A percentile compares a stretch with the other conserved stretches of the same genome.
phyloP scores from a whole-genome alignment of 2,329 filamentous ascomycete species.

The Fusarium tanahbumbuense region DNA sequence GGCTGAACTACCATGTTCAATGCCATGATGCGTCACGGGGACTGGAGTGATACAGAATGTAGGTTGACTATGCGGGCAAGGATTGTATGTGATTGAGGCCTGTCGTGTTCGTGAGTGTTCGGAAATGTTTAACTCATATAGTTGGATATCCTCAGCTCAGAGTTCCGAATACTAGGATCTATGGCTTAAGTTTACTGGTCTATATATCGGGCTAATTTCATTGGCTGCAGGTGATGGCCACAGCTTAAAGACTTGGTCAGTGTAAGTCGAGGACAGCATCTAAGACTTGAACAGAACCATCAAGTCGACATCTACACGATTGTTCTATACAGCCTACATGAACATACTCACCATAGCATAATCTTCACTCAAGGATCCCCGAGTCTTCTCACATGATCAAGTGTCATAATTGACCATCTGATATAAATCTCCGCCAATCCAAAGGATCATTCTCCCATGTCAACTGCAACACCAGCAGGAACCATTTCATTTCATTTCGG shows the following conservation, averaged over 20 bases:
- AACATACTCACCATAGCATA: neutral
- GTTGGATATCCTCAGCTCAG: neutral
- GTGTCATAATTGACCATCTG: neutral
- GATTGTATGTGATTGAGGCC: constrained; percentile 9
- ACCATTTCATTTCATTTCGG: constrained; percentile 33
- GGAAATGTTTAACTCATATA: neutral
- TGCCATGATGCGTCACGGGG: neutral
- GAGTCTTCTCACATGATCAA: neutral
- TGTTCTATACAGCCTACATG: neutral
- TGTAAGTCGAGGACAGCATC: neutral
- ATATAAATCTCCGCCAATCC: neutral
- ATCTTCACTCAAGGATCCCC: neutral
- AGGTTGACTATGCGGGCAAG: constrained; percentile 6
- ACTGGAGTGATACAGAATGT: constrained; percentile 1
- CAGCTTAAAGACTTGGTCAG: neutral
- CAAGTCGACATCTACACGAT: neutral
- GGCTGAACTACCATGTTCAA: neutral
- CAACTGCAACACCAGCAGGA: neutral
- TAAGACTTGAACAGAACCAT: neutral
- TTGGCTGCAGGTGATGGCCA: neutral
- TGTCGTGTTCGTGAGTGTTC: neutral
- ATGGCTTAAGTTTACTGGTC: neutral
- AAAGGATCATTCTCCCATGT: neutral
- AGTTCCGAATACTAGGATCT: neutral
- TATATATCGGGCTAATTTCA: neutral